Evolutionary conservation across 495 filamentous ascomycete species (phyloP), one percentile per base, ranked within the genome.

Genomic region (Trichodelitschia bisporula): DNA sequence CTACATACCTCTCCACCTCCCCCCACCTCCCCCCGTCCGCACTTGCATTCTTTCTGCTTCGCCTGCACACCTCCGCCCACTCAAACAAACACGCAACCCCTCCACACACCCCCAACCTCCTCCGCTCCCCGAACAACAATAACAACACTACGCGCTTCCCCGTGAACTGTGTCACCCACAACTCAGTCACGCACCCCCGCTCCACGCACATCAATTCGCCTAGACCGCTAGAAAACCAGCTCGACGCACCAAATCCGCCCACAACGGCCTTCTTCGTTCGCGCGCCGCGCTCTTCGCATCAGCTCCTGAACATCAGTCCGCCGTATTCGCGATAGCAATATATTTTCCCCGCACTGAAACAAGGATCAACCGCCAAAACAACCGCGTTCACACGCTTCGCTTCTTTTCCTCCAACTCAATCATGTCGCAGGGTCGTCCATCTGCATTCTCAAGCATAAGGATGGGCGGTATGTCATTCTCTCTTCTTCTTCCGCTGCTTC

Each of bases 361-460:
- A n/a, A n/a, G n/a, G n/a, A n/a, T n/a, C n/a, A n/a, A n/a, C n/a
- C n/a, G n/a, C n/a, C n/a, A n/a, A n/a, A n/a, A n/a, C n/a, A n/a
- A n/a, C n/a, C n/a, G n/a, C n/a, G n/a, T n/a, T n/a, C n/a, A n/a
- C n/a, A n/a, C n/a, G n/a, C n/a, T n/a, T n/a, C n/a, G n/a, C n/a
- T n/a, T n/a, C n/a, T n/a, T n/a, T n/a, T n/a, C n/a, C n/a, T n/a
- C n/a, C n/a, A n/a, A 39, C 42, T 19, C 32, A 39, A 45, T 37
- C 29, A 77, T 78, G 72, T 73, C 68, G 57, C 66, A 71, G 46
- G 77, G 65, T 55, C 59, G 74, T 53, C 69, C 75, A 39, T 62
- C 69, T 54, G 62, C 72, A 43, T 77, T 80, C 53, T 65, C 68
- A 38, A 69, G 62, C 44, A 55, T 83, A 56, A 65, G 76, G 52